Base-by-base conservation (phyloP, 2,329 filamentous ascomycete species). In the Fusarium stilboides region DNA sequence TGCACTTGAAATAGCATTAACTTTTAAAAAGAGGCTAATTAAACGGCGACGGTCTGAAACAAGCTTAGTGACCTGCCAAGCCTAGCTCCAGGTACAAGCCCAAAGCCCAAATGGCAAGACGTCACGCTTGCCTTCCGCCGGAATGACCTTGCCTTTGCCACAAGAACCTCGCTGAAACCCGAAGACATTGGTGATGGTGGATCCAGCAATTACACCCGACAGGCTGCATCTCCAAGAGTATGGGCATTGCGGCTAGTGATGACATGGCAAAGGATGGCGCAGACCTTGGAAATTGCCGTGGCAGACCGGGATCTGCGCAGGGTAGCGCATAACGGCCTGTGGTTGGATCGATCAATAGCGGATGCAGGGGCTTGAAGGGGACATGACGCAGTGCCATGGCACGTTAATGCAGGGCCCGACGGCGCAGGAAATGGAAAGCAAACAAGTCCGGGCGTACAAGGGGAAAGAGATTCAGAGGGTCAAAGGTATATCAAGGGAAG, bases 201-300 rank as follows among this genome's bases (percentile, higher is more conserved):
- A 50, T 6, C 39, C 22, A 26, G 37, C 8, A 22, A 14, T 61
- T 10, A 26, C 31, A 62, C 13, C 8, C 45, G 40, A 62, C 26
- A 60, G 43, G 53, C 15, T 26, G 17, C 19, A 44, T 28, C 24
- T n/a, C 42, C 15, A 28, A 44, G 14, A 22, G 24, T 6, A 13
- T 15, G 22, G 8, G 19, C 13, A 49, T 45, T 34, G 43, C 26
- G 49, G 51, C 57, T 56, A 44, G 53, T 59, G 51, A 70, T 70
- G 68, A 70, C 68, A 70, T 60, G n/a, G 17, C 44, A 37, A 5
- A 52, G 31, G 33, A 68, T 44, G 68, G 68, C 68, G 68, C 68
- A 71, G 64, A 15, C 54, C 50, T 50, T 34, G 40, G 34, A 65
- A 65, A 8, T 8, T 33, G 45, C 31, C 46, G 28, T 31, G 28